Evolutionary conservation across 2,329 filamentous ascomycete genomes (phyloP).

Genomic region (Fusarium brevicatenulatum): DNA sequence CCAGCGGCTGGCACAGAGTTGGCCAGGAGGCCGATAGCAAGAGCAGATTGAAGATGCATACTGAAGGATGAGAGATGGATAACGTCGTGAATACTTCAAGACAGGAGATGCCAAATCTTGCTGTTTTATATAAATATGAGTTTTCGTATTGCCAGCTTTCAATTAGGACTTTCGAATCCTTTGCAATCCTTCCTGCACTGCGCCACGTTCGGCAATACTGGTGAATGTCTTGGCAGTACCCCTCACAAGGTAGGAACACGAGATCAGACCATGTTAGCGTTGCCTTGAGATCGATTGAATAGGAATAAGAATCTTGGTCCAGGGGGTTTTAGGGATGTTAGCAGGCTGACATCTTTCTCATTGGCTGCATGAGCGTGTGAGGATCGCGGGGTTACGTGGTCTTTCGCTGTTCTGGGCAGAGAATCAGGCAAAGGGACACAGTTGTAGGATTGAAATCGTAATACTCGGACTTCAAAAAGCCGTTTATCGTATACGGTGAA

Average conservation of each 20-base stretch:
- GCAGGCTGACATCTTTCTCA: not conserved
- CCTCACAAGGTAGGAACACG: not conserved
- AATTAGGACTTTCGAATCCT: fast-evolving
- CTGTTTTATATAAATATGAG: not conserved
- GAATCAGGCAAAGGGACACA: not conserved
- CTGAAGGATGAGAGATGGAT: not conserved
- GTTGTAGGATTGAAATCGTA: not conserved
- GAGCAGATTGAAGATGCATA: constrained; percentile 10
- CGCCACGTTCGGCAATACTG: not conserved
- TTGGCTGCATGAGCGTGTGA: not conserved
- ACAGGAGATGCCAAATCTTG: too few species aligned
- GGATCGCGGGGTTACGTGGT: not conserved
- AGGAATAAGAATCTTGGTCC: not conserved
- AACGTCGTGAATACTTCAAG: fast-evolving
- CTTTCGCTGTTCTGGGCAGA: not conserved
- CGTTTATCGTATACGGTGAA: fast-evolving
- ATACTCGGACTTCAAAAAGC: not conserved
- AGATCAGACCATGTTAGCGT: not conserved
- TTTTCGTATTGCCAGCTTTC: not conserved
- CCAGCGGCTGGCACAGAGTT: not conserved
- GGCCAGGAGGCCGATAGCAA: constrained; percentile 4
- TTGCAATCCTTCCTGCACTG: not conserved
- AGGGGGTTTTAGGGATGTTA: not conserved
- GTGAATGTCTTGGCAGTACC: not conserved
- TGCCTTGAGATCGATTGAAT: not conserved